Percentiles rank a stretch among this genome's conserved stretches.
Evolutionary conservation across 495 filamentous ascomycete species (phyloP).

Genomic region (Penicillium subrubescens): DNA sequence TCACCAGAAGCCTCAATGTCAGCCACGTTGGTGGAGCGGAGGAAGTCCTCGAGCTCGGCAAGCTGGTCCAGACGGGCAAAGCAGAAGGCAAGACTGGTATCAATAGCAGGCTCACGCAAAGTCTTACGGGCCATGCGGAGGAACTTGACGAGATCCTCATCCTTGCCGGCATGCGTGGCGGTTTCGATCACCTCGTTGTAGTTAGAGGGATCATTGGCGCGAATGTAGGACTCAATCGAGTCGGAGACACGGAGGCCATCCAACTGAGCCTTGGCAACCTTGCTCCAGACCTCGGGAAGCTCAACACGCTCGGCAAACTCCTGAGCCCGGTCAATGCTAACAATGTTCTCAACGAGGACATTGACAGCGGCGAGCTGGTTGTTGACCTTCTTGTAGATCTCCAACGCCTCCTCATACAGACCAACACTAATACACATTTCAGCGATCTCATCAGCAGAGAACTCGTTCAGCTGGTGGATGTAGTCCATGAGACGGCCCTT

Average conservation of each 20-base stretch:
- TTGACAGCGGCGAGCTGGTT: constrained; percentile 84
- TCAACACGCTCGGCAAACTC: constrained; percentile 97
- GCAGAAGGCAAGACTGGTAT: constrained; percentile 91
- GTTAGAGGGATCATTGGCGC: constrained; percentile 89
- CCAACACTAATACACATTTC: constrained; percentile 92
- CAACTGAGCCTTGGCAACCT: constrained; percentile 96
- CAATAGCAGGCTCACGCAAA: constrained; percentile 88
- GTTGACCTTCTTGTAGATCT: constrained; percentile 97
- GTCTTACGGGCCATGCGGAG: constrained; percentile 97
- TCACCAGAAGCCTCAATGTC: constrained; percentile 95
- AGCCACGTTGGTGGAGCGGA: constrained; percentile 90
- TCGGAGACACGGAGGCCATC: constrained; percentile 93
- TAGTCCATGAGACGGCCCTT: constrained; percentile 96
- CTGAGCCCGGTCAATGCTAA: constrained; percentile 97
- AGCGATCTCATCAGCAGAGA: constrained; percentile 90
- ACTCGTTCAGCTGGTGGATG: constrained; percentile 86
- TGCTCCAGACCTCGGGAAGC: constrained; percentile 97
- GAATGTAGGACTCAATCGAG: constrained; percentile 95
- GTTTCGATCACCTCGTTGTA: constrained; percentile 96
- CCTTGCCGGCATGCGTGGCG: constrained; percentile 93
- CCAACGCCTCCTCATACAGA: constrained; percentile 95
- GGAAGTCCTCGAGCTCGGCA: constrained; percentile 92
- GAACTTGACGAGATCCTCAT: constrained; percentile 96
- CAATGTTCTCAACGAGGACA: constrained; percentile 94
- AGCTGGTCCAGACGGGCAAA: constrained; percentile 91